These are phyloP conservation scores for Anthostomella pinea DNA, from an alignment of 2,329 filamentous ascomycete species.

Conservation along the genomic window DNA sequence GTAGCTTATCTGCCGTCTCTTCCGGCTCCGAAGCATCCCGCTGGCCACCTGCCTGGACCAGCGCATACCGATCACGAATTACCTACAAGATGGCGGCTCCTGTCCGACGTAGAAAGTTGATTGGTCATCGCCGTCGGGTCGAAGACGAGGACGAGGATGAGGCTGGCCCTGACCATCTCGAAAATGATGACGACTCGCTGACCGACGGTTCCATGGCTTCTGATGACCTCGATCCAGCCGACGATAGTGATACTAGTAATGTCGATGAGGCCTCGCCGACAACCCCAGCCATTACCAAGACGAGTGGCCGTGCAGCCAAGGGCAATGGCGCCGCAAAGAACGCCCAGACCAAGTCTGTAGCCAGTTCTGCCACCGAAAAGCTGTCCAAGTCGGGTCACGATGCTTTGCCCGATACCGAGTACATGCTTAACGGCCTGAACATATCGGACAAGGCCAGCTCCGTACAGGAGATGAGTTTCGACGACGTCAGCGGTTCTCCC, in stretches of 20 bases:
- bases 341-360: conserved; percentile 23
- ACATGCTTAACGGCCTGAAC: conserved; percentile 56
- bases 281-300: conserved; percentile 31
- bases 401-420: conserved; percentile 51
- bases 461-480: conserved; percentile 46
- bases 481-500: conserved; percentile 36
- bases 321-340: conserved; percentile 34
- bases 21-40: conserved; percentile 9
- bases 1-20: conserved; percentile 15
- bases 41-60: conserved; percentile 10
- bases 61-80: conserved; percentile 12
- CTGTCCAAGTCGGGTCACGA: conserved; percentile 36
- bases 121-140: conserved; percentile 65
- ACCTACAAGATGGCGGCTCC: conserved; percentile 43
- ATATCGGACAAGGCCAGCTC: conserved; percentile 42
- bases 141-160: conserved; percentile 72
- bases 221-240: conserved; percentile 58
- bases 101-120: conserved; percentile 61
- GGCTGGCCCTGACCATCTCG: conserved; percentile 51
- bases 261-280: conserved; percentile 56
- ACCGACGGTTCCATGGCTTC: conserved; percentile 62
- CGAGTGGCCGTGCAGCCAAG: conserved; percentile 28
- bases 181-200: conserved; percentile 63
- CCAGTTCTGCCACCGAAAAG: conserved; percentile 28
- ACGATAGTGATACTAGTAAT: conserved; percentile 64